Conservation (phyloP, 257 asterid species). For the Parsonsia alboflavescens region DNA sequence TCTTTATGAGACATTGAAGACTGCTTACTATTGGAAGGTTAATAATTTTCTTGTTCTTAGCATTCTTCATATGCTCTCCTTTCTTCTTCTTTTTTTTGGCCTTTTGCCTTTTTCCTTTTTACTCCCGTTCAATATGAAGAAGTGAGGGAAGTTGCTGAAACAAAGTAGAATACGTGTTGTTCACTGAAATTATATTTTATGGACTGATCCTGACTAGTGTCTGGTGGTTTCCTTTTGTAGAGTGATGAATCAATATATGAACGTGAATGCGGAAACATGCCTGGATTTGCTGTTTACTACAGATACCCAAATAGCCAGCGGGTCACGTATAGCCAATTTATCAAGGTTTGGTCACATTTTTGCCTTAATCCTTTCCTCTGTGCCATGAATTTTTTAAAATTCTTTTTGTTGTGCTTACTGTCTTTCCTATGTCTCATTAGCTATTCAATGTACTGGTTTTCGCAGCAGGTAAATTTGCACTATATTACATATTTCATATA, state of each 20-base stretch:
- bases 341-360: constrained; percentile 54
- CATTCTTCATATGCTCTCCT: neutral
- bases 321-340: constrained; percentile 87
- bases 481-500: neutral
- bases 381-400: neutral
- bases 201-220: neutral
- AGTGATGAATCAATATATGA: constrained; percentile 88
- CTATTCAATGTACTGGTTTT: neutral
- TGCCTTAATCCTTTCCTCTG: neutral
- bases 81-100: neutral
- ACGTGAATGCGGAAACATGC: constrained; percentile 99
- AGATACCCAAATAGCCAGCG: constrained; percentile 98
- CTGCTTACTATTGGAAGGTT: constrained; percentile 98
- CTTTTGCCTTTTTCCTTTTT: neutral
- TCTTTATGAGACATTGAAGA: constrained; percentile 84
- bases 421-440: neutral
- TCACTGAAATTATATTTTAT: neutral
- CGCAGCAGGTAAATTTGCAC: neutral
- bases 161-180: too few relatives aligned
- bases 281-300: constrained; percentile 97
- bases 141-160: neutral
- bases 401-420: neutral
- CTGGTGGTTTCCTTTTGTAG: constrained; percentile 32
- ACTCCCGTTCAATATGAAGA: neutral
- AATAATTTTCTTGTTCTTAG: constrained; percentile 7